A percentile compares a stretch with the other conserved stretches of the same genome.
Evolutionary conservation across 768 basidiomycete species (phyloP).

Genomic region (Rhodotorula graminis): DNA sequence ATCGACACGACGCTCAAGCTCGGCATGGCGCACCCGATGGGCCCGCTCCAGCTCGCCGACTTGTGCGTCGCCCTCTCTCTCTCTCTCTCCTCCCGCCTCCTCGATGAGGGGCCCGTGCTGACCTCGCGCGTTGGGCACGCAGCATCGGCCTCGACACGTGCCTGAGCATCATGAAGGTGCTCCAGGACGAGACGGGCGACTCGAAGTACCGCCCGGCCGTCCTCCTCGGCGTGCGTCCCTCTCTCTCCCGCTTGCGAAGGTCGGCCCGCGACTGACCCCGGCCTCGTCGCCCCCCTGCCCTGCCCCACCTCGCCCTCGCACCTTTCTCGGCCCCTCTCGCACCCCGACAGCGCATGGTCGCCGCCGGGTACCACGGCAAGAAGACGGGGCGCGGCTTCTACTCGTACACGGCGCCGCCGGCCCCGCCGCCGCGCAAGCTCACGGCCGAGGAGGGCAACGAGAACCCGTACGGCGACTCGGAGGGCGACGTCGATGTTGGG

Average conservation of each 20-base stretch:
- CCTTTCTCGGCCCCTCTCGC: no score
- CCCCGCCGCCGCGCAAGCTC: slow-evolving; percentile 3
- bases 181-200: slow-evolving; percentile 83
- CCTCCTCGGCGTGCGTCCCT: slow-evolving; percentile 57
- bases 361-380: slow-evolving; percentile 86
- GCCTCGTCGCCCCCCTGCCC: not conserved
- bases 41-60: slow-evolving; percentile 49
- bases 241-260: not conserved
- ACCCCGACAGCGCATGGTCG: slow-evolving; percentile 67
- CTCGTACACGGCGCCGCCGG: slow-evolving; percentile 8
- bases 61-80: slow-evolving; percentile 40
- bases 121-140: not conserved
- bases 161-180: slow-evolving; percentile 72
- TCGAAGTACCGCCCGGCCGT: slow-evolving; percentile 90
- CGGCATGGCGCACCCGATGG: slow-evolving; percentile 63
- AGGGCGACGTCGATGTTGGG: slow-evolving; percentile 15
- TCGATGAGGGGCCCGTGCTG: not conserved
- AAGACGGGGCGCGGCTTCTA: slow-evolving; percentile 32
- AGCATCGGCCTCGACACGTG: slow-evolving; percentile 98
- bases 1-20: slow-evolving; percentile 90
- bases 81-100: no score
- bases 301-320: no score
- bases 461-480: slow-evolving; percentile 20
- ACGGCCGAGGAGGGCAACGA: not conserved
- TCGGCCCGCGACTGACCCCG: not conserved